Conservation (phyloP, 306 rosid species). For the Calophaca sinica region DNA sequence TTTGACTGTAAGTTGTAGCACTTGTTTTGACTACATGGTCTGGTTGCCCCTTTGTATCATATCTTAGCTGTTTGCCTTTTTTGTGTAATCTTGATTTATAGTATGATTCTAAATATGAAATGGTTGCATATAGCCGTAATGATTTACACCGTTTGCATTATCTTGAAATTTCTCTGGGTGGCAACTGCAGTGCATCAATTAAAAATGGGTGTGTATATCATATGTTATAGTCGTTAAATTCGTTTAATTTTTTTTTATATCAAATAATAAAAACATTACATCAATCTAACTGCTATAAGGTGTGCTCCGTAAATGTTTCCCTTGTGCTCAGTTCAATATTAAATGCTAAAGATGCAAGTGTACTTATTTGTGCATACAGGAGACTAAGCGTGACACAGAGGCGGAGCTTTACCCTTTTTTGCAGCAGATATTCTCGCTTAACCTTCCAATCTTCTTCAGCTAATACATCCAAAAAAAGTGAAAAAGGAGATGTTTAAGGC, state of each 20-base stretch:
- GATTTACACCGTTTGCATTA: slow-evolving; percentile 10
- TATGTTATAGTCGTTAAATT: no score
- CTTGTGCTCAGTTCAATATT: slow-evolving; percentile 8
- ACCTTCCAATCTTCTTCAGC: slow-evolving; percentile 99
- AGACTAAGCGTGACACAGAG: slow-evolving; percentile 24
- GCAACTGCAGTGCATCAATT: no score
- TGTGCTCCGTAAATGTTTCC: no score
- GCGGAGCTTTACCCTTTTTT: slow-evolving; percentile 69
- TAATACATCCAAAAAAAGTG: slow-evolving; percentile 58
- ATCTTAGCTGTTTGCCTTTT: slow-evolving; percentile 19
- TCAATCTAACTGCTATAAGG: no score
- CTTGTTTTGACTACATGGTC: slow-evolving; percentile 14
- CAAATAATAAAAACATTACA: no score
- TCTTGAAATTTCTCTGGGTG: slow-evolving; percentile 1
- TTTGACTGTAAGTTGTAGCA: no score
- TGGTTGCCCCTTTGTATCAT: background rate
- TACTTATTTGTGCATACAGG: slow-evolving; percentile 26
- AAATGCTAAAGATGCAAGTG: slow-evolving; percentile 18
- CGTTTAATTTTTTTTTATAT: no score
- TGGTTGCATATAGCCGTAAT: slow-evolving; percentile 3
- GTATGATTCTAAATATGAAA: background rate
- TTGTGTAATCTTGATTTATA: background rate
- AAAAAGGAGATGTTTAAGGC: slow-evolving; percentile 30
- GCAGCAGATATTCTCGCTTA: slow-evolving; percentile 73
- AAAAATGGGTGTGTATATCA: no score